Conservation (phyloP, 2,329 filamentous ascomycete genomes). For the Ceratocystis cacaofunesta region DNA sequence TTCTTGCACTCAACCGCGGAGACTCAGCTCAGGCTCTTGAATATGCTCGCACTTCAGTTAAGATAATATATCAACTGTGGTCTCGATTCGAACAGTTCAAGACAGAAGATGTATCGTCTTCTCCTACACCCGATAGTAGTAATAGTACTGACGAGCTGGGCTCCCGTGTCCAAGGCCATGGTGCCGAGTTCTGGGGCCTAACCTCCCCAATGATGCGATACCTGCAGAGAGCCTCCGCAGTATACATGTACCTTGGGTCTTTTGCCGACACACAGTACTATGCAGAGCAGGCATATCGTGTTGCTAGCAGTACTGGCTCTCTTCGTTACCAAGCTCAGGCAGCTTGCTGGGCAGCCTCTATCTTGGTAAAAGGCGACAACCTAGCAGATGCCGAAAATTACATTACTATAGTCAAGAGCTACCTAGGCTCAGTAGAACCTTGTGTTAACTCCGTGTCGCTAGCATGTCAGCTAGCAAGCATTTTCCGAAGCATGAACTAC, state of each 20-base stretch:
- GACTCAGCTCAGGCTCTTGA: slow-evolving; percentile 42
- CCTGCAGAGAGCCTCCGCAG: slow-evolving; percentile 55
- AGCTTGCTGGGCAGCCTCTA: slow-evolving; percentile 38
- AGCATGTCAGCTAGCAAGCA: slow-evolving; percentile 40
- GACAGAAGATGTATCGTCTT: slow-evolving; percentile 20
- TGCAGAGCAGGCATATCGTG: slow-evolving; percentile 65
- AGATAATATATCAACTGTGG: slow-evolving; percentile 42
- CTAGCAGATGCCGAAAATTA: slow-evolving; percentile 12
- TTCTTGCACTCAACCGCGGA: slow-evolving; percentile 48
- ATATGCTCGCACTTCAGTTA: slow-evolving; percentile 43
- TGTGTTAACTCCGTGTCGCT: slow-evolving; percentile 23
- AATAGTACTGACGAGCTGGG: slow-evolving; percentile 15
- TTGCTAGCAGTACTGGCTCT: slow-evolving; percentile 54
- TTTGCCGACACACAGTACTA: slow-evolving; percentile 82
- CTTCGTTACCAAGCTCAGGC: slow-evolving; percentile 42
- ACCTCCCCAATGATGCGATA: slow-evolving; percentile 58
- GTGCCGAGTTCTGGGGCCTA: slow-evolving; percentile 63
- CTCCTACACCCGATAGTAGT: slow-evolving; percentile 19
- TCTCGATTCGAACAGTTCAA: slow-evolving; percentile 30
- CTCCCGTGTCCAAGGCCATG: slow-evolving; percentile 18
- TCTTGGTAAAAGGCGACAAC: slow-evolving; percentile 40
- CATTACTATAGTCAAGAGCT: slow-evolving; percentile 10
- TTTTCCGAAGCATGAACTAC: slow-evolving; percentile 38
- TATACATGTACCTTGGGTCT: slow-evolving; percentile 74
- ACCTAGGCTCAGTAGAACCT: slow-evolving; percentile 3